Evolutionary conservation across 1,284 basidiomycete species (phyloP), one percentile per base, ranked within the genome.

Genomic region (Porodaedalea pini): DNA sequence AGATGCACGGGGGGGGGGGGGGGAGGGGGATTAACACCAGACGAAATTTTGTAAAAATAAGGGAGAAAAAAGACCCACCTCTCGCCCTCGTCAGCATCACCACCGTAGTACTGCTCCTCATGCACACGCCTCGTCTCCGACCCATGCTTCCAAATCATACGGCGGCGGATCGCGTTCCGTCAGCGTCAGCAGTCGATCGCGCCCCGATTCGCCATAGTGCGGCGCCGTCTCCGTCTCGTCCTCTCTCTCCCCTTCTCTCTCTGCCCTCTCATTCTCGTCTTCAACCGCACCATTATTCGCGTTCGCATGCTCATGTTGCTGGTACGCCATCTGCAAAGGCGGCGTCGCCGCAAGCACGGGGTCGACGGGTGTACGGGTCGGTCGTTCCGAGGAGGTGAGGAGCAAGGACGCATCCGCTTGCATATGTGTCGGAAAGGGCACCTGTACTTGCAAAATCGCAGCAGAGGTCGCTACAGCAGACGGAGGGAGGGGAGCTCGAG

Each of bases 151-250:
- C 41, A 44, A 23, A 13, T 47, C 45, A 47, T 47, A 47, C 23
- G 45, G 45, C 45, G 45, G 45, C 3, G 45, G 45, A 3, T 47
- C 25, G 6, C 41, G 41, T 23, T 44, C 41, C 11, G 45, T 11
- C 27, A 27, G 23, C 13, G 40, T 17, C 4, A 47, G 25, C 23
- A 47, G 29, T 27, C 45, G 23, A 47, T 47, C 45, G n/a, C 45
- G 23, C 15, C 17, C 45, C 11, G 25, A 47, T 31, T 47, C 45
- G 4, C 45, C 45, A 31, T 47, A 47, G 17, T 47, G 21, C 10
- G 45, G 45, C 17, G 45, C 45, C 13, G 45, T 47, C n/a, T 47
- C 45, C 13, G 45, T 47, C n/a, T 47, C 45, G 4, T 27, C 45
- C 17, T 47, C 45, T 2, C 19, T 21, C 11, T 11, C 41, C 11